Evolutionary conservation across 2,329 filamentous ascomycete genomes (phyloP).

Genomic region (Colletotrichum neosansevieriae): DNA sequence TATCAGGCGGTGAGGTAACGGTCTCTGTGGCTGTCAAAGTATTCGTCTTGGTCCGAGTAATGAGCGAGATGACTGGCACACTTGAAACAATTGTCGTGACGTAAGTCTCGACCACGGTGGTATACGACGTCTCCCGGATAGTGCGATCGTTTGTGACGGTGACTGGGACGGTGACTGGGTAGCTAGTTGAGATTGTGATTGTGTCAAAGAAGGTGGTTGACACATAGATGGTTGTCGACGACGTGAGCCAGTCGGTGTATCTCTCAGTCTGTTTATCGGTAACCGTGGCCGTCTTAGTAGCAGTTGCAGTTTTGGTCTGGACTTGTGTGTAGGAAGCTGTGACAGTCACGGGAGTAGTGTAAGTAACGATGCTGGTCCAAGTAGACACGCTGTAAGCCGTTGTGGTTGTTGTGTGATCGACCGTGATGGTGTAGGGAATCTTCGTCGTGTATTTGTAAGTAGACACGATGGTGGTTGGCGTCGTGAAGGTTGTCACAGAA

Average conservation of each 20-base stretch:
- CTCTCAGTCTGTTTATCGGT: conserved; percentile 30
- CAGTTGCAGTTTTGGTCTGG: conserved; percentile 30
- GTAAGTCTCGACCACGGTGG: conserved; percentile 21
- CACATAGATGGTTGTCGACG: conserved; percentile 31
- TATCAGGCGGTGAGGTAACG: conserved; percentile 3
- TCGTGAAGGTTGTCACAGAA: conserved; percentile 17
- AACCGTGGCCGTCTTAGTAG: conserved; percentile 23
- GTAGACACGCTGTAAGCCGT: conserved; percentile 31
- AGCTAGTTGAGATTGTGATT: conserved; percentile 38
- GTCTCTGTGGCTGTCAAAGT: conserved; percentile 14
- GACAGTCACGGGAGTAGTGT: conserved; percentile 24
- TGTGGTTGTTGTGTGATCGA: conserved; percentile 34
- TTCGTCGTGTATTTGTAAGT: conserved; percentile 39
- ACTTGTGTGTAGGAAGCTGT: conserved; percentile 39
- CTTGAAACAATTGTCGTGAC: conserved; percentile 20
- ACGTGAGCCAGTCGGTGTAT: conserved; percentile 24
- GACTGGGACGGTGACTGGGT: conserved; percentile 40
- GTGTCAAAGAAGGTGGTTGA: conserved; percentile 37
- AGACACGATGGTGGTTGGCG: conserved; percentile 33
- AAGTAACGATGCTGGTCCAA: conserved; percentile 8
- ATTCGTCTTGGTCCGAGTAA: conserved; percentile 7
- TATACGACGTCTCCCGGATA: conserved; percentile 24
- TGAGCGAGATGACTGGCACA: conserved; percentile 16
- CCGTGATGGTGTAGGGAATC: conserved; percentile 35
- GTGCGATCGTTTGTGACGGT: conserved; percentile 38